Evolutionary conservation across 306 rosid genomes (phyloP).

Genomic region (Glycine soja): DNA sequence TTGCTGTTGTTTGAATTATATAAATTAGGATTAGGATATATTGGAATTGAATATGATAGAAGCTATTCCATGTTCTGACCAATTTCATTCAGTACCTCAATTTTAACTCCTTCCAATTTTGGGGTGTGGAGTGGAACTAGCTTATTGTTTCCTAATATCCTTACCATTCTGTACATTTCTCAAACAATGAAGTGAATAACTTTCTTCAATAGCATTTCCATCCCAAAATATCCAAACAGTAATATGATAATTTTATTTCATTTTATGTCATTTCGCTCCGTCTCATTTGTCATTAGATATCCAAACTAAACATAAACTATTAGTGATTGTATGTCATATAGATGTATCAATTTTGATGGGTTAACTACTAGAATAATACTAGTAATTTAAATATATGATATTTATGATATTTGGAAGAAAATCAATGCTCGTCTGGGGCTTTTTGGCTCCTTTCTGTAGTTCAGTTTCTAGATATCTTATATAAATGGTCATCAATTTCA

Average conservation of each 20-base stretch:
- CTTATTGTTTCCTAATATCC: neutral
- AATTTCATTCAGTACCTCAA: neutral
- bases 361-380: neutral
- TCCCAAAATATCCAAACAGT: neutral
- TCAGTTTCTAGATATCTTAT: no score
- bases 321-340: neutral
- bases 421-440: neutral
- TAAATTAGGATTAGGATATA: neutral
- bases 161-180: neutral
- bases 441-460: neutral
- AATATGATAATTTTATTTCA: neutral
- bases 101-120: neutral
- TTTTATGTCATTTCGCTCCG: neutral
- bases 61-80: neutral
- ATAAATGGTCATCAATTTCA: no score
- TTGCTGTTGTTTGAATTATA: neutral
- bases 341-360: neutral
- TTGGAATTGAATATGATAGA: no score
- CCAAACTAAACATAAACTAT: neutral
- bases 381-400: neutral
- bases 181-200: no score
- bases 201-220: no score
- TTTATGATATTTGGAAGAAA: slow-evolving; percentile 7
- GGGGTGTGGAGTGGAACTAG: neutral
- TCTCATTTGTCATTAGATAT: neutral